Conservation (phyloP, 208 protist genomes). For the Wallacemonas sp. region DNA sequence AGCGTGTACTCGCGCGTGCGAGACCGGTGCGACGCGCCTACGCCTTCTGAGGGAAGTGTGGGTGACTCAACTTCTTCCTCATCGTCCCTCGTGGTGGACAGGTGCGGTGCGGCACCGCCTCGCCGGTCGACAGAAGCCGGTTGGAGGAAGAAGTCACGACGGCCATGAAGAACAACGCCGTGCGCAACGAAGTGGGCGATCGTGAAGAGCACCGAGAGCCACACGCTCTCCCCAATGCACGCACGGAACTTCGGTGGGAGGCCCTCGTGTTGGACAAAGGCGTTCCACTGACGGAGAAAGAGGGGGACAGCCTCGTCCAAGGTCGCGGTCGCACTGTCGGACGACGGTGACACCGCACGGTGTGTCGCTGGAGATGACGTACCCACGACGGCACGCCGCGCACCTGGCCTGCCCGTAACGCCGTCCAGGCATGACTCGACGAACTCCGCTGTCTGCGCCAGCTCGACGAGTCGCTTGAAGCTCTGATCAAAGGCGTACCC, state of each 20-base stretch:
- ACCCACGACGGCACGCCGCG: neutral
- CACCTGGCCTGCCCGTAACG: neutral
- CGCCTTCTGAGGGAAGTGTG: neutral
- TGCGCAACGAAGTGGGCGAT: constrained; percentile 84
- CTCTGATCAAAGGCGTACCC: constrained; percentile 38
- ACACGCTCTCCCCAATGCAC: constrained; percentile 69
- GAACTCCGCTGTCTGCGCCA: constrained; percentile 15
- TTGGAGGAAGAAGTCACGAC: constrained; percentile 71
- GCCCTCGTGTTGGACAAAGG: constrained; percentile 50
- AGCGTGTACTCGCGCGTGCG: constrained; percentile 43
- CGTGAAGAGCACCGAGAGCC: constrained; percentile 72
- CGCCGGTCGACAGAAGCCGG: neutral
- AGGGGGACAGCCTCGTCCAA: neutral
- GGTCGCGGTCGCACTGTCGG: constrained; percentile 4
- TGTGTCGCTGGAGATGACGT: neutral
- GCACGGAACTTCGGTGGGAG: constrained; percentile 55
- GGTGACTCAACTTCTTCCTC: no score
- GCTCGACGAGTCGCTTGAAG: constrained; percentile 40
- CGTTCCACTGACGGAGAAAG: constrained; percentile 34
- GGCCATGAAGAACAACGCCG: constrained; percentile 80
- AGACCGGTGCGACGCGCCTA: no score
- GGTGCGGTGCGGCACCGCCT: neutral
- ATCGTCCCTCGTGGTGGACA: neutral
- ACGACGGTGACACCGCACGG: neutral
- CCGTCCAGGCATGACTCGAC: neutral